Conservation (phyloP, 164 flowering plant genomes). For the Chimonanthus praecox region DNA sequence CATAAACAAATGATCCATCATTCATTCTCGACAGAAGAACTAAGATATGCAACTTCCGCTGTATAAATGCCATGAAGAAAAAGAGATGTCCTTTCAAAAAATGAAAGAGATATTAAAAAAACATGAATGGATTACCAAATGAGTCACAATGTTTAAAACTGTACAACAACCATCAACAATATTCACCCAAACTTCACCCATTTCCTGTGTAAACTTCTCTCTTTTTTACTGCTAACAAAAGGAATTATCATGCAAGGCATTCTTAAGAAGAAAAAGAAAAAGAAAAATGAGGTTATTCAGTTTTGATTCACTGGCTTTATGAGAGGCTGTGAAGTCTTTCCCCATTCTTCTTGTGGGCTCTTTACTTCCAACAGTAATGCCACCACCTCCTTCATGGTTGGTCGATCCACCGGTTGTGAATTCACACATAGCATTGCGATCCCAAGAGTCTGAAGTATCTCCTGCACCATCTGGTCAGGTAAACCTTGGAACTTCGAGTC, state of each 20-base stretch:
- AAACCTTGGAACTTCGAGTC: conserved; percentile 70
- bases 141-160: conserved; percentile 16
- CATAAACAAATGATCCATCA: too few species aligned
- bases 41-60: too few species aligned
- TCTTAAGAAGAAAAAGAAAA: conserved; percentile 6
- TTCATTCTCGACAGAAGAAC: too few species aligned
- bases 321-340: conserved; percentile 86
- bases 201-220: conserved; percentile 7
- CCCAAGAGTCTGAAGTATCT: conserved; percentile 93
- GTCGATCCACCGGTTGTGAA: conserved; percentile 76
- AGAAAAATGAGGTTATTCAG: conserved; percentile 19
- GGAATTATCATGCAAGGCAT: conserved; percentile 18
- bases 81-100: neutral
- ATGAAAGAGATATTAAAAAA: neutral
- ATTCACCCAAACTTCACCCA: conserved; percentile 9
- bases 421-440: conserved; percentile 95
- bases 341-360: conserved; percentile 83
- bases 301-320: conserved; percentile 68
- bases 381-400: conserved; percentile 97
- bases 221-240: conserved; percentile 11
- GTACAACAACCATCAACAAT: conserved; percentile 32
- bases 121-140: neutral
- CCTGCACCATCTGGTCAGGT: conserved; percentile 84
- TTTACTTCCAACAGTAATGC: conserved; percentile 87
- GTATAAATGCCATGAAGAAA: too few species aligned